phyloP scores from a whole-genome alignment of 2,329 filamentous ascomycete genomes.

The Clarireedia paspali region DNA sequence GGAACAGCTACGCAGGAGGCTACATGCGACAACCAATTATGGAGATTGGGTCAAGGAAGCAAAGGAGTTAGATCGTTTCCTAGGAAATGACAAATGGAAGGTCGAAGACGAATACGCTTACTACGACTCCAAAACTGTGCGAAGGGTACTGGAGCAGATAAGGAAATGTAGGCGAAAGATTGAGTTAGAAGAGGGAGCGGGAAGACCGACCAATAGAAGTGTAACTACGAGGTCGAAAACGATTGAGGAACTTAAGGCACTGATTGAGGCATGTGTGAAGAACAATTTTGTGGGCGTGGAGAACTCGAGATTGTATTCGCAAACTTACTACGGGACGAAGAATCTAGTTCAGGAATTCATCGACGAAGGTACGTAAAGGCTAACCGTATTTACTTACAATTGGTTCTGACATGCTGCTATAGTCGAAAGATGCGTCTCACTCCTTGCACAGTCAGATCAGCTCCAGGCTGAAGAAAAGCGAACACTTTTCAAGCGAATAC shows the following conservation, averaged over 20 bases:
- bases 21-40: slow-evolving; percentile 69
- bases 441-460: slow-evolving; percentile 61
- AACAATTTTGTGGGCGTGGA: slow-evolving; percentile 96
- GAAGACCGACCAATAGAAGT: slow-evolving; percentile 25
- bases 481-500: slow-evolving; percentile 75
- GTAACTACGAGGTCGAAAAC: slow-evolving; percentile 39
- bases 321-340: slow-evolving; percentile 98
- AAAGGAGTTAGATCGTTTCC: slow-evolving; percentile 67
- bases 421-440: slow-evolving; percentile 59
- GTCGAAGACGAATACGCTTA: slow-evolving; percentile 70
- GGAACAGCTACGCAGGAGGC: slow-evolving; percentile 59
- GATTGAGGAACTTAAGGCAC: slow-evolving; percentile 65
- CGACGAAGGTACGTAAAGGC: slow-evolving; percentile 57
- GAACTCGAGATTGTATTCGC: slow-evolving; percentile 88
- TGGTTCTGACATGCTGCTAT: slow-evolving; percentile 8
- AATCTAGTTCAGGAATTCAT: slow-evolving; percentile 83
- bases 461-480: slow-evolving; percentile 68
- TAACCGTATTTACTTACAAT: slow-evolving; percentile 11
- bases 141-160: slow-evolving; percentile 70
- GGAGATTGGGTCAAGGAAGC: slow-evolving; percentile 77
- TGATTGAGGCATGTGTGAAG: slow-evolving; percentile 89
- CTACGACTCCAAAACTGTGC: slow-evolving; percentile 83
- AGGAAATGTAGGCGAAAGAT: slow-evolving; percentile 47
- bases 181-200: slow-evolving; percentile 47
- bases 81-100: slow-evolving; percentile 78